phyloP scores from a whole-genome alignment of 805 yeast species.

The Ogataea sp. region DNA sequence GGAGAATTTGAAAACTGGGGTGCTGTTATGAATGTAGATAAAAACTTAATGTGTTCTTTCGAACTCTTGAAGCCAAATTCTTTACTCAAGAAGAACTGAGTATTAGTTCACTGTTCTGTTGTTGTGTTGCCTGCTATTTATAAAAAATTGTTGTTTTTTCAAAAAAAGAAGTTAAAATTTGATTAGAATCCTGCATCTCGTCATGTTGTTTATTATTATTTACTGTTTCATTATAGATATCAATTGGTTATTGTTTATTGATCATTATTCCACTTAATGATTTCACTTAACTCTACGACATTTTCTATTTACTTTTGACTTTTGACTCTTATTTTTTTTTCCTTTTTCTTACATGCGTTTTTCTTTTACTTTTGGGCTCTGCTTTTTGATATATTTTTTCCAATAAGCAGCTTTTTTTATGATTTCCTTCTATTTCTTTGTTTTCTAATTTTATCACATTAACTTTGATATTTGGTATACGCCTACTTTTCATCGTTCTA shows the following conservation, averaged over 20 bases:
- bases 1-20: conserved; percentile 79
- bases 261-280: neutral
- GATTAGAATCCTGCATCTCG: too few relatives aligned
- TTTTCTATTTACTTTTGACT: neutral
- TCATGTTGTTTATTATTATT: too few relatives aligned
- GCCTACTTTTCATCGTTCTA: too few relatives aligned
- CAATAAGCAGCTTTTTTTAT: too few relatives aligned
- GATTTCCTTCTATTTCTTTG: too few relatives aligned
- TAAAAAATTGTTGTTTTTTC: too few relatives aligned
- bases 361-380: too few relatives aligned
- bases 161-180: neutral
- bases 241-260: neutral
- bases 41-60: conserved; percentile 60
- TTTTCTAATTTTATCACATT: too few relatives aligned
- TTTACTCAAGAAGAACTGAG: conserved; percentile 9
- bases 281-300: neutral
- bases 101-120: neutral
- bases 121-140: too few relatives aligned
- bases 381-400: too few relatives aligned
- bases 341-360: neutral
- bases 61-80: conserved; percentile 49
- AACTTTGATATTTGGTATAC: too few relatives aligned
- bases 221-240: neutral
- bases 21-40: conserved; percentile 69
- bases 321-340: neutral